phyloP scores from a whole-genome alignment of 768 basidiomycete genomes.

The Xerocomellus intermedius region DNA sequence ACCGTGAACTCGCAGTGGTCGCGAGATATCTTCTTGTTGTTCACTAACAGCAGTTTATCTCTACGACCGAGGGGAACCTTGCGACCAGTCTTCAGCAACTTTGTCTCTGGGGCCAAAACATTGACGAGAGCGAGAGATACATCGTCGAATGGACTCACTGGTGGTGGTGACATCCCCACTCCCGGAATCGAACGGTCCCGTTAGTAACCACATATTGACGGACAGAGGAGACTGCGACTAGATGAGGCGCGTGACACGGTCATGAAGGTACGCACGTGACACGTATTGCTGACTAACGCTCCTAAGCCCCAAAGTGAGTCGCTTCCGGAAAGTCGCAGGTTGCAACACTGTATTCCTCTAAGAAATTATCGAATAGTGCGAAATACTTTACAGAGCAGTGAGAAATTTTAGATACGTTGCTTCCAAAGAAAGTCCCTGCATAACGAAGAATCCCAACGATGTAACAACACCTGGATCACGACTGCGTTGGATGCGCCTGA shows the following conservation, averaged over 20 bases:
- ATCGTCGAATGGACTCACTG: constrained; percentile 35
- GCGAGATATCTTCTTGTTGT: constrained; percentile 63
- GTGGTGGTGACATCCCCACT: constrained; percentile 35
- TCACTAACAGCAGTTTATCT: constrained; percentile 48
- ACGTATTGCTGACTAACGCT: not conserved
- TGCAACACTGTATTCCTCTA: not conserved
- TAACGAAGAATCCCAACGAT: not conserved
- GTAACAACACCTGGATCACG: constrained; percentile 2
- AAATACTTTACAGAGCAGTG: constrained; percentile 22
- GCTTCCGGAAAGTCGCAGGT: too few species aligned
- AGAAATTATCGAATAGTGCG: constrained; percentile 6
- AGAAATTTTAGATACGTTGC: constrained; percentile 2
- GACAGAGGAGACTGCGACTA: not conserved
- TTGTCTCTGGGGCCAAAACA: constrained; percentile 38
- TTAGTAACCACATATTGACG: constrained; percentile 50
- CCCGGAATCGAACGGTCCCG: constrained; percentile 51
- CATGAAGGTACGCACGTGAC: constrained; percentile 9
- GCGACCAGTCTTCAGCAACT: constrained; percentile 61
- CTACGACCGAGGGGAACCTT: constrained; percentile 59
- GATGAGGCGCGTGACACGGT: not conserved
- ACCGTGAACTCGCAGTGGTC: constrained; percentile 60
- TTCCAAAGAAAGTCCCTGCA: constrained; percentile 4
- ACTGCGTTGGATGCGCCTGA: constrained; percentile 11
- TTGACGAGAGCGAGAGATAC: constrained; percentile 23
- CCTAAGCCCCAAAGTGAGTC: too few species aligned